phyloP scores from a whole-genome alignment of 352 stramenopile species.

The Plasmopara viticola region DNA sequence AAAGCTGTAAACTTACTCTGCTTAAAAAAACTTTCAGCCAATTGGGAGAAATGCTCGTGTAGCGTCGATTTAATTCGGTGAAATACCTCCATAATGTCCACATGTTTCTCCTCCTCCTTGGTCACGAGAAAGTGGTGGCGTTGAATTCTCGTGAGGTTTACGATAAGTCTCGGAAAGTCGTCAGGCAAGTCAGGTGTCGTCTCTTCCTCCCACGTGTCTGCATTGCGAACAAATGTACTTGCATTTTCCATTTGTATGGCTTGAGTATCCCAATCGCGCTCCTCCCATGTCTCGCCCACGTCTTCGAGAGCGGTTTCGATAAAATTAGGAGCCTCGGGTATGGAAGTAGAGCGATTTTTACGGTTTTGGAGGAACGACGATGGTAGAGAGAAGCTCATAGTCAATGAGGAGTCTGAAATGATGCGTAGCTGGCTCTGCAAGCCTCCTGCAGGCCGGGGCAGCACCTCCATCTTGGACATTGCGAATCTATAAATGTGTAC shows the following conservation, averaged over 20 bases:
- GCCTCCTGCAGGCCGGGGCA: constrained; percentile 25
- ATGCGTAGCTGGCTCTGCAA: constrained; percentile 19
- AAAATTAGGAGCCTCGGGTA: constrained; percentile 7
- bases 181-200: constrained; percentile 39
- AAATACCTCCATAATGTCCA: constrained; percentile 33
- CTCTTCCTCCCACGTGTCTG: constrained; percentile 36
- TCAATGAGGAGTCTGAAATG: constrained; percentile 37
- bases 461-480: constrained; percentile 32
- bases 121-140: constrained; percentile 39
- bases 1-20: constrained; percentile 31
- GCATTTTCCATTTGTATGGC: background rate
- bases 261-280: constrained; percentile 35
- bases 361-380: constrained; percentile 15
- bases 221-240: background rate
- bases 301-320: constrained; percentile 11
- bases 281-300: constrained; percentile 34
- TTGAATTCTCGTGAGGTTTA: constrained; percentile 58
- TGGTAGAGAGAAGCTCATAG: constrained; percentile 39
- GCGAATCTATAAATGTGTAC: constrained; percentile 1
- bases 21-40: constrained; percentile 63
- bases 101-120: constrained; percentile 12
- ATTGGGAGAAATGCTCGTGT: constrained; percentile 47
- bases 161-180: constrained; percentile 60
- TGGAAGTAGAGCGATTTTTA: constrained; percentile 1
- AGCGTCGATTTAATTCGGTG: constrained; percentile 44